Evolutionary conservation across 116 monocot genomes (phyloP).

Genomic region (Cymodocea nodosa): DNA sequence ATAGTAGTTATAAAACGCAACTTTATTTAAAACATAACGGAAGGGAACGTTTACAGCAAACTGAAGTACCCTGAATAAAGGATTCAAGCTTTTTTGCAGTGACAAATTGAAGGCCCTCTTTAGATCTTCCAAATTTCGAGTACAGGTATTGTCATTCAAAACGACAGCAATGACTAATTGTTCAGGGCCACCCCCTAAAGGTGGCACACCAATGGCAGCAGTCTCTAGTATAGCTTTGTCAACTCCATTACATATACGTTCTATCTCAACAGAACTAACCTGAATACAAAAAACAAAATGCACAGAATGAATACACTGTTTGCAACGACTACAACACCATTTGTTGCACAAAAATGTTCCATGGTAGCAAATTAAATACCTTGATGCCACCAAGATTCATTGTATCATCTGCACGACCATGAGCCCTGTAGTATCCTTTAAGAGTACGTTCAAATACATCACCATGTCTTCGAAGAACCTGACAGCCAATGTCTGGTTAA

Average conservation of each 20-base stretch:
- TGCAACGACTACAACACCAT: background rate
- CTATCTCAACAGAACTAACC: constrained; percentile 97
- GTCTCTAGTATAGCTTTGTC: constrained; percentile 66
- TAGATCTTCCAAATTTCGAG: constrained; percentile 29
- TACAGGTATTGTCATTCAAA: constrained; percentile 36
- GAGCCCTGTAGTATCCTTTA: constrained; percentile 75
- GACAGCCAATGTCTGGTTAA: constrained; percentile 1
- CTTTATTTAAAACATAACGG: no score
- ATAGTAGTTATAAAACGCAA: no score
- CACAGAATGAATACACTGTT: background rate
- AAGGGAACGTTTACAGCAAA: no score
- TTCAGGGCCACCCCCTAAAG: constrained; percentile 82
- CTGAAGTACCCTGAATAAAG: constrained; percentile 62
- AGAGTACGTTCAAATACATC: constrained; percentile 80
- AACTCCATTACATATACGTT: constrained; percentile 69
- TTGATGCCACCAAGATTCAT: constrained; percentile 99
- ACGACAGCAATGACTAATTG: constrained; percentile 65
- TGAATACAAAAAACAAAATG: constrained; percentile 9
- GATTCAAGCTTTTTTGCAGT: constrained; percentile 80
- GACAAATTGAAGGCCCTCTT: constrained; percentile 50
- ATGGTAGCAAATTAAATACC: constrained; percentile 19
- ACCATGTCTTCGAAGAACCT: constrained; percentile 89
- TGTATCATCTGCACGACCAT: constrained; percentile 96
- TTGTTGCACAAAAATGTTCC: background rate
- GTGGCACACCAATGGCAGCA: constrained; percentile 83